phyloP scores from a whole-genome alignment of 2,329 filamentous ascomycete species.

The Calonectria pteridis region DNA sequence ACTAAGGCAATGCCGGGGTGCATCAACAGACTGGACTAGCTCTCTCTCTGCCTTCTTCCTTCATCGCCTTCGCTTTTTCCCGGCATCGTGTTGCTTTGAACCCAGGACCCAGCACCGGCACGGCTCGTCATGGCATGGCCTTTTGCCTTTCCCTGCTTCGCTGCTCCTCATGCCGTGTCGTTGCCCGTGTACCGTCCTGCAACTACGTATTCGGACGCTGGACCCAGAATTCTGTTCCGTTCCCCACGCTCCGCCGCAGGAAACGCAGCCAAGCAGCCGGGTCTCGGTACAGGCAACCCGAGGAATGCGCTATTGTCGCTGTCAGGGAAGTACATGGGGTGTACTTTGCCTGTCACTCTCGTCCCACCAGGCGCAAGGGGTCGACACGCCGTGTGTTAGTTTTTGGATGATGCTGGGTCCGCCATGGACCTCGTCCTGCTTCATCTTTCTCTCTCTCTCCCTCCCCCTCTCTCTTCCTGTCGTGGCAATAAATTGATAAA shows the following conservation, averaged over 20 bases:
- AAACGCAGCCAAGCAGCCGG: conserved; percentile 28
- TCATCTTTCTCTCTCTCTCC: neutral
- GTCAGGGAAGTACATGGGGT: neutral
- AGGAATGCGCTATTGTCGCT: neutral
- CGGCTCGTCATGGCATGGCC: neutral
- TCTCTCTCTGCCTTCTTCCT: neutral
- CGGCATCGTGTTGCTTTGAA: neutral
- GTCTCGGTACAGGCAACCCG: conserved; percentile 19
- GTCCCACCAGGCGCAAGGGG: neutral
- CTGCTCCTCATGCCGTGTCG: neutral
- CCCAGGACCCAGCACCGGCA: neutral
- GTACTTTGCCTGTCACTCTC: neutral
- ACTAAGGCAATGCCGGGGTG: conserved; percentile 6
- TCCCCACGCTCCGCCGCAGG: conserved; percentile 28
- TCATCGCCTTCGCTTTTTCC: neutral
- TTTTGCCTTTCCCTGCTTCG: neutral
- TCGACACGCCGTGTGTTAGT: neutral
- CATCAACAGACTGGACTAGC: neutral
- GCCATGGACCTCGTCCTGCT: neutral
- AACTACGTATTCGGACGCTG: conserved; percentile 14
- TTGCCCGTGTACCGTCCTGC: neutral
- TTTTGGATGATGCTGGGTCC: neutral
- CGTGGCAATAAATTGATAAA: neutral
- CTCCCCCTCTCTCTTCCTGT: neutral
- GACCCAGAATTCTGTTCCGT: conserved; percentile 19